Evolutionary conservation across 1,284 basidiomycete species (phyloP).

Genomic region (Trichosporon sp.): DNA sequence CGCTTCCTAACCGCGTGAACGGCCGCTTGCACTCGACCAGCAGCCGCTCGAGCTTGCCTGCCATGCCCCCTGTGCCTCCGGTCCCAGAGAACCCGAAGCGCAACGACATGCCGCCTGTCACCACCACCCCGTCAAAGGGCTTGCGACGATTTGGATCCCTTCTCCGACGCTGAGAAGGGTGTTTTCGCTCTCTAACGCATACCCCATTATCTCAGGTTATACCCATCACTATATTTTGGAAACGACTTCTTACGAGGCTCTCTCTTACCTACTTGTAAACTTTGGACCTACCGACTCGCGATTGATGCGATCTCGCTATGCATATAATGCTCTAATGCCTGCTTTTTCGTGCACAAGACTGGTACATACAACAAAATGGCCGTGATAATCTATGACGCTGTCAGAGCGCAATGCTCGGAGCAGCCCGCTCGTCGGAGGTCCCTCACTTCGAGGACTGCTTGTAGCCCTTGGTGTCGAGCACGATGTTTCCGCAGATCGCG

Average conservation of each 20-base stretch:
- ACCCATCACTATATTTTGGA: not conserved
- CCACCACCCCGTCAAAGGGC: not conserved
- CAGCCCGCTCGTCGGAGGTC: too few species aligned
- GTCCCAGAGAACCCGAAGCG: not conserved
- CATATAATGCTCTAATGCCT: not conserved
- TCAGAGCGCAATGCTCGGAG: too few species aligned
- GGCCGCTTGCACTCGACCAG: not conserved
- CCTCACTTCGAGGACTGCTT: slow-evolving; percentile 42
- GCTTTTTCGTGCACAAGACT: too few species aligned
- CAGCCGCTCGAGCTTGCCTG: not conserved
- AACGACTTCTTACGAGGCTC: not conserved
- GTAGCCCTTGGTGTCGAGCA: slow-evolving; percentile 43
- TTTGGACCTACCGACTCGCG: not conserved
- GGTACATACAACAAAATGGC: too few species aligned
- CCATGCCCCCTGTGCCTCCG: not conserved
- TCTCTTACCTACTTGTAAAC: not conserved
- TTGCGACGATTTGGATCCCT: not conserved
- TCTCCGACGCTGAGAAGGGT: not conserved
- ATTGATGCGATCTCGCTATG: slow-evolving; percentile 2
- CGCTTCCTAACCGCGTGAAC: not conserved
- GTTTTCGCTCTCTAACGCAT: not conserved
- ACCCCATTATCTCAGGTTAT: slow-evolving; percentile 1
- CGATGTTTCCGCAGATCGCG: slow-evolving; percentile 47
- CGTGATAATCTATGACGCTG: too few species aligned
- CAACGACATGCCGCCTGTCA: not conserved